Evolutionary conservation across 306 rosid species (phyloP).

Genomic region (Cicer arietinum): DNA sequence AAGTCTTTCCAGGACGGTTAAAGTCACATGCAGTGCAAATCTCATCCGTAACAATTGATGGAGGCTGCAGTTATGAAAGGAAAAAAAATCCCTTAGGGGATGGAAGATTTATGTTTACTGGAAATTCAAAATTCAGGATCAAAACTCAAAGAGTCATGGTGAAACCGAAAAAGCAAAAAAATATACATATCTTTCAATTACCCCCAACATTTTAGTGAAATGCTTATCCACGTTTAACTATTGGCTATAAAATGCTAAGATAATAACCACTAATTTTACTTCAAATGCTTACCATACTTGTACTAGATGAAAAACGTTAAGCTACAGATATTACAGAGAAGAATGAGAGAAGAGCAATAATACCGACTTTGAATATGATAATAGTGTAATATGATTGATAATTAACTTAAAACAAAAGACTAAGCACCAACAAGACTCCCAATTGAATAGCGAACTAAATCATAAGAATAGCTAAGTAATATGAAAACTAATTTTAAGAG

Average conservation of each 20-base stretch:
- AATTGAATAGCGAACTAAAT: neutral
- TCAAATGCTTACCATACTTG: neutral
- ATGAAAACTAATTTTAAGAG: neutral
- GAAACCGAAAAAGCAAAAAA: constrained; percentile 34
- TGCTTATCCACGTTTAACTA: constrained; percentile 20
- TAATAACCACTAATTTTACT: neutral
- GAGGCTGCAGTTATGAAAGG: constrained; percentile 69
- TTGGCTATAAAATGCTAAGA: constrained; percentile 14
- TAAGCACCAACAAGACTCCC: neutral
- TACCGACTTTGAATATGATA: neutral
- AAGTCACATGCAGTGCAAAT: constrained; percentile 98
- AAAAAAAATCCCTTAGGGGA: constrained; percentile 27
- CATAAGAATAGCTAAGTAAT: neutral
- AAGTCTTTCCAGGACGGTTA: constrained; percentile 94
- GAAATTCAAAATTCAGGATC: constrained; percentile 34
- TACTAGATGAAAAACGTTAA: neutral
- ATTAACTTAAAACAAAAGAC: neutral
- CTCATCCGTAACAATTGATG: constrained; percentile 96
- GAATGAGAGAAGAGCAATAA: neutral
- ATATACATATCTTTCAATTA: constrained; percentile 27
- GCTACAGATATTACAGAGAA: neutral
- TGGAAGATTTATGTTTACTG: constrained; percentile 30
- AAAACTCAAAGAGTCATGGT: constrained; percentile 19
- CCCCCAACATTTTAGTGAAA: constrained; percentile 11
- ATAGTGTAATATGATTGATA: neutral